phyloP scores from a whole-genome alignment of 1,284 basidiomycete genomes.

The Trichosporon faecale region DNA sequence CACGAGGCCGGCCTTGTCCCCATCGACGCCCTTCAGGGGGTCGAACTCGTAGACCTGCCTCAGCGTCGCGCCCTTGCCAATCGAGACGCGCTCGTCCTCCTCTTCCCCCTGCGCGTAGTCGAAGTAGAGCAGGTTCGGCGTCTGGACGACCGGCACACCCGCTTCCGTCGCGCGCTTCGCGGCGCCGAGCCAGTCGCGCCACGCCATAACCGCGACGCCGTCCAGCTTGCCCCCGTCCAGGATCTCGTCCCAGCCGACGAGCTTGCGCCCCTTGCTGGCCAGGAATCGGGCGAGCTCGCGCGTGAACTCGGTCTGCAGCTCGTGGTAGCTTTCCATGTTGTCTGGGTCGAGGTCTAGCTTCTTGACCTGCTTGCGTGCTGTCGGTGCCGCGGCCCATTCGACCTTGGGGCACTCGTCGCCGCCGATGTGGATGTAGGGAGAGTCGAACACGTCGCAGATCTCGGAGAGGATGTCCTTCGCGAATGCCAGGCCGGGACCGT shows the following conservation, averaged over 20 bases:
- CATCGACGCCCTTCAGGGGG: conserved; percentile 16
- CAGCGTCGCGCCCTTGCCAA: conserved; percentile 20
- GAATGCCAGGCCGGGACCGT: conserved; percentile 20
- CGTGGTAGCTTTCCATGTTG: conserved; percentile 14
- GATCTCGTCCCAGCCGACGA: conserved; percentile 29
- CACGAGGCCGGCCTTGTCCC: conserved; percentile 16
- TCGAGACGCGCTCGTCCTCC: conserved; percentile 16
- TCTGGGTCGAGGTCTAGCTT: conserved; percentile 11
- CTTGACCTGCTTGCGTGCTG: conserved; percentile 14
- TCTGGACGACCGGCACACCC: conserved; percentile 19
- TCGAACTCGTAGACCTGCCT: conserved; percentile 21
- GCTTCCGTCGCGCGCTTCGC: conserved; percentile 13
- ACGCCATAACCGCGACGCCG: conserved; percentile 21
- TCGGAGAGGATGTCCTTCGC: conserved; percentile 25
- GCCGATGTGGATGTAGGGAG: conserved; percentile 23
- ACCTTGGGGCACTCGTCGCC: conserved; percentile 26
- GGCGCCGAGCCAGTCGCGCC: conserved; percentile 20
- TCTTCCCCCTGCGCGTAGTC: conserved; percentile 22
- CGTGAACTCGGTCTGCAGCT: conserved; percentile 25
- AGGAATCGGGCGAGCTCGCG: conserved; percentile 19
- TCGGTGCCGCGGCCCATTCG: conserved; percentile 18
- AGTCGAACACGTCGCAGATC: conserved; percentile 23
- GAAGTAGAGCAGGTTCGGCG: conserved; percentile 22
- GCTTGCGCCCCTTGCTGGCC: conserved; percentile 15
- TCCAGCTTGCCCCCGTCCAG: conserved; percentile 23